phyloP scores from a whole-genome alignment of 2,329 filamentous ascomycete genomes.

The Blumeria graminis region DNA sequence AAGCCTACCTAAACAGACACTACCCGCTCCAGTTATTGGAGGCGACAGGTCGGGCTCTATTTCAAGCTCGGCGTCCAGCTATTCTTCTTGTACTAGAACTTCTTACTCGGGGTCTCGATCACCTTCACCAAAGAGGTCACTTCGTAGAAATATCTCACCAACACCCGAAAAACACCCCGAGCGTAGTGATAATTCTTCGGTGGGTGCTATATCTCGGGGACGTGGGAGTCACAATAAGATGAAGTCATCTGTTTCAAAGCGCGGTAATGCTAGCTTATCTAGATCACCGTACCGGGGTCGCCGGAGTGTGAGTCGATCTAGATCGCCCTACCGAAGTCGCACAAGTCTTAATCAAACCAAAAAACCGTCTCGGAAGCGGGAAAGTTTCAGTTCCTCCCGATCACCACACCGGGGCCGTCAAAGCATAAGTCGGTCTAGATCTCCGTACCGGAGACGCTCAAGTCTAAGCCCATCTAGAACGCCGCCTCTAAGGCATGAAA shows the following conservation, averaged over 20 bases:
- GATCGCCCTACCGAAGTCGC: too few species aligned
- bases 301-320: too few species aligned
- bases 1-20: slow-evolving; percentile 65
- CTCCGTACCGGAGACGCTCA: too few species aligned
- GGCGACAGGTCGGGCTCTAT: slow-evolving; percentile 39
- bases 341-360: too few species aligned
- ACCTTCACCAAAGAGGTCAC: neutral
- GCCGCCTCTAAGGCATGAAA: too few species aligned
- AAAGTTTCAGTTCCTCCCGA: too few species aligned
- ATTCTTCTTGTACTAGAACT: slow-evolving; percentile 47
- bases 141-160: too few species aligned
- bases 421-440: too few species aligned
- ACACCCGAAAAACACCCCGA: slow-evolving; percentile 1
- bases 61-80: slow-evolving; percentile 46
- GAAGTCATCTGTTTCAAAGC: slow-evolving; percentile 5
- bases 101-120: slow-evolving; percentile 25
- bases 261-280: neutral
- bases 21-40: slow-evolving; percentile 38
- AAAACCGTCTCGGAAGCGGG: too few species aligned
- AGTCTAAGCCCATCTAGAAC: too few species aligned
- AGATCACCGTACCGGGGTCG: neutral
- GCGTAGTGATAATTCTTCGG: slow-evolving; percentile 10
- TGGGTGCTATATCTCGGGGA: slow-evolving; percentile 9
- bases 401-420: too few species aligned
- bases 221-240: slow-evolving; percentile 5